These are phyloP conservation scores for Nakaseomyces bracarensis DNA, from an alignment of 1,139 yeast species.

Conservation along the genomic window DNA sequence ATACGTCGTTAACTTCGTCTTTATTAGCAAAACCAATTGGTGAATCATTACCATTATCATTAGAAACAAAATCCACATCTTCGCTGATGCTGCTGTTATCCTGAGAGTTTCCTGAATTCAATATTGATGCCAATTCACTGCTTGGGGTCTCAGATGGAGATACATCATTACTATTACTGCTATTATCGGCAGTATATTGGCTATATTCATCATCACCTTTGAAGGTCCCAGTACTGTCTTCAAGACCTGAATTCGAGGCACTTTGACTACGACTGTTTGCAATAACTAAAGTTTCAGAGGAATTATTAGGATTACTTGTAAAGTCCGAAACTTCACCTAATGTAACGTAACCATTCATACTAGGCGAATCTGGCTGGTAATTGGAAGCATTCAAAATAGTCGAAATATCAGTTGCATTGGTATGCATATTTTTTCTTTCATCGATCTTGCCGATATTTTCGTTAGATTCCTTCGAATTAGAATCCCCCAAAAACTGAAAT, in stretches of 20 bases:
- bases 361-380: constrained; percentile 2
- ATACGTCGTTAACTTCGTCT: background rate
- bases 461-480: background rate
- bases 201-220: background rate
- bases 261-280: background rate
- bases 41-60: background rate
- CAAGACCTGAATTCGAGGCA: background rate
- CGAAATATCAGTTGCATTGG: background rate
- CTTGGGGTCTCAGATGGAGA: constrained; percentile 4
- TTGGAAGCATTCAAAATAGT: background rate
- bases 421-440: background rate
- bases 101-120: constrained; percentile 1
- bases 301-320: constrained; percentile 3
- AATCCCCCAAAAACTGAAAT: background rate
- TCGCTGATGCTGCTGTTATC: constrained; percentile 4
- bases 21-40: background rate
- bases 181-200: background rate
- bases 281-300: constrained; percentile 2
- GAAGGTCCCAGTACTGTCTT: background rate
- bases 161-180: background rate
- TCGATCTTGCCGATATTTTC: background rate
- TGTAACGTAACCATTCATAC: background rate
- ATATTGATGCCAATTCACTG: constrained; percentile 1
- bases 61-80: background rate
- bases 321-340: background rate